These are phyloP conservation scores for Ceratobasidium theobromae DNA, from an alignment of 1,284 basidiomycete genomes.

Conservation along the genomic window DNA sequence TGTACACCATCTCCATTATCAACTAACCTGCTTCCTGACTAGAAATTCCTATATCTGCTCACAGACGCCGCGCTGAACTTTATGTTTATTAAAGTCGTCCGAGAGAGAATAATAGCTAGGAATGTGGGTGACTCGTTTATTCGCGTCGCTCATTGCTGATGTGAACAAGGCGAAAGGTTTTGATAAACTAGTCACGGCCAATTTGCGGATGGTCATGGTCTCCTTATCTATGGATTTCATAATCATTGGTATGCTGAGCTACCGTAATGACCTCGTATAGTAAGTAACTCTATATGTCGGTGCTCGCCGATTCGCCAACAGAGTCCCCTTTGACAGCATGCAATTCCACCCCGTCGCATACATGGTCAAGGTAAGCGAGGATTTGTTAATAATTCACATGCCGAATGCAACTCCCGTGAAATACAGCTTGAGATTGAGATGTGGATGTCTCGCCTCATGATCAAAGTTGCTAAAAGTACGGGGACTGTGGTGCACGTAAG, in stretches of 20 bases:
- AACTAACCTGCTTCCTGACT: neutral
- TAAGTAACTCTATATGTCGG: neutral
- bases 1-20: too few relatives aligned
- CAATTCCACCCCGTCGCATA: constrained; percentile 30
- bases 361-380: constrained; percentile 24
- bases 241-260: constrained; percentile 35
- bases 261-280: constrained; percentile 29
- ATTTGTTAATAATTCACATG: neutral
- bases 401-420: neutral
- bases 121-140: constrained; percentile 5
- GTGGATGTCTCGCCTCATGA: constrained; percentile 27
- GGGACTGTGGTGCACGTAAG: neutral
- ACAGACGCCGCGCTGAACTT: constrained; percentile 34
- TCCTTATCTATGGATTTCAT: constrained; percentile 33
- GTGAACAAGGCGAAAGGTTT: constrained; percentile 24
- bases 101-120: constrained; percentile 25
- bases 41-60: constrained; percentile 35
- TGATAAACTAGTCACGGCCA: constrained; percentile 32
- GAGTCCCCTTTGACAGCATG: neutral
- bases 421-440: constrained; percentile 33
- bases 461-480: constrained; percentile 10
- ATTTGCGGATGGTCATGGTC: constrained; percentile 33
- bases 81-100: constrained; percentile 32
- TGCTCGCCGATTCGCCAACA: neutral
- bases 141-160: neutral